These are phyloP conservation scores for Kluyveromyces sp. DNA, from an alignment of 1,139 yeast species.

Conservation along the genomic window DNA sequence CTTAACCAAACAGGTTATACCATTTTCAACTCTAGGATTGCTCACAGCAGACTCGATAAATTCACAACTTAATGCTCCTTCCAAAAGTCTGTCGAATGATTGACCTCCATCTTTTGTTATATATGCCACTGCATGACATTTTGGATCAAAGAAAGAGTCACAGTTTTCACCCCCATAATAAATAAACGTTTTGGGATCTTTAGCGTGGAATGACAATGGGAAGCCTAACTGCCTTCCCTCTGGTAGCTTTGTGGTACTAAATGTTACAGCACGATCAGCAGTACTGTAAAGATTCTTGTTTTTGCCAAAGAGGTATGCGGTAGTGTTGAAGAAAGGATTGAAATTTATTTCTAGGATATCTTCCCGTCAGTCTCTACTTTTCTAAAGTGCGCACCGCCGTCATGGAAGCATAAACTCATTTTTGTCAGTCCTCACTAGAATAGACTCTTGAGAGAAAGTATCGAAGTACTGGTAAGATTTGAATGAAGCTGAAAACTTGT, in stretches of 20 bases:
- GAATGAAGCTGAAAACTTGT: slow-evolving; percentile 28
- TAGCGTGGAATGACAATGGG: slow-evolving; percentile 49
- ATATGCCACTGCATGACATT: slow-evolving; percentile 53
- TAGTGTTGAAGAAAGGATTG: slow-evolving; percentile 57
- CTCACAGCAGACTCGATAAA: slow-evolving; percentile 51
- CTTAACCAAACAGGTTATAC: slow-evolving; percentile 53
- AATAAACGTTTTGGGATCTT: slow-evolving; percentile 50
- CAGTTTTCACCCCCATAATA: slow-evolving; percentile 64
- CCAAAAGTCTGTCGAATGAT: slow-evolving; percentile 45
- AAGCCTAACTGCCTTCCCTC: slow-evolving; percentile 35
- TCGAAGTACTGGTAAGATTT: slow-evolving; percentile 31
- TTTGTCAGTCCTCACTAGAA: slow-evolving; percentile 52
- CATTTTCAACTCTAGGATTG: slow-evolving; percentile 36
- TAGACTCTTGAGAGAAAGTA: slow-evolving; percentile 53
- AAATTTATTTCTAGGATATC: slow-evolving; percentile 47
- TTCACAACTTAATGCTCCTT: slow-evolving; percentile 53
- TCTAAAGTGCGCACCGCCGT: slow-evolving; percentile 64
- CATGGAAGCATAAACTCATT: slow-evolving; percentile 60
- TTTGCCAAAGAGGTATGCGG: slow-evolving; percentile 53
- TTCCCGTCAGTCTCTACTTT: slow-evolving; percentile 39
- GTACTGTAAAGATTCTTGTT: slow-evolving; percentile 48
- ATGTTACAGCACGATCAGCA: slow-evolving; percentile 58
- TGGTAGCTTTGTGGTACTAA: slow-evolving; percentile 45
- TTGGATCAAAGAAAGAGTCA: slow-evolving; percentile 33
- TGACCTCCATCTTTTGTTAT: slow-evolving; percentile 59